Evolutionary conservation across 2,329 filamentous ascomycete species (phyloP).

Genomic region (Colletotrichum gigasporum): DNA sequence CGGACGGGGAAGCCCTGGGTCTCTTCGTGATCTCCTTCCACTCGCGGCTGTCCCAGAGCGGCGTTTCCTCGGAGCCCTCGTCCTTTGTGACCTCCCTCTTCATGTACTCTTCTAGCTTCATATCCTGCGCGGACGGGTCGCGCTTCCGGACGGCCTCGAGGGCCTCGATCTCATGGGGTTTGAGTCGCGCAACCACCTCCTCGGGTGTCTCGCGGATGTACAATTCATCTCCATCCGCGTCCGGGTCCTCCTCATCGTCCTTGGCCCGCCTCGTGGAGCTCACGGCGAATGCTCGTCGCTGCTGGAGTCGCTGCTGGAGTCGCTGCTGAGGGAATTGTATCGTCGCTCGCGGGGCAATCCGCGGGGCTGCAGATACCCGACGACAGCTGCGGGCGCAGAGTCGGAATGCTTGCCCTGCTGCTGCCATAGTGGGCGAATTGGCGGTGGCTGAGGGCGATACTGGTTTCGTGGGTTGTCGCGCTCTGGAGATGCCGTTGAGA

Average conservation of each 20-base stretch:
- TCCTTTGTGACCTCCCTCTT: slow-evolving; percentile 13
- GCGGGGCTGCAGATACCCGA: slow-evolving; percentile 35
- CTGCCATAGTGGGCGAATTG: slow-evolving; percentile 43
- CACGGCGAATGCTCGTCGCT: slow-evolving; percentile 41
- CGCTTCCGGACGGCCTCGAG: slow-evolving; percentile 43
- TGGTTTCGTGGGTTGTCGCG: slow-evolving; percentile 18
- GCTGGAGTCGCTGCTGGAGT: too few species aligned
- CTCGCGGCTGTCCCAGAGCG: slow-evolving; percentile 29
- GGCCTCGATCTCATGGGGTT: slow-evolving; percentile 29
- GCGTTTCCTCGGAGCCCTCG: slow-evolving; percentile 16
- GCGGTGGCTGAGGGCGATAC: slow-evolving; percentile 10
- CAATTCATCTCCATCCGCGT: slow-evolving; percentile 6
- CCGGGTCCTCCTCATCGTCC: slow-evolving; percentile 36
- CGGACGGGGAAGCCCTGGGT: slow-evolving; percentile 44
- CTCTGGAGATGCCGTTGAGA: slow-evolving; percentile 16
- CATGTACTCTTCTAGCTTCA: slow-evolving; percentile 23
- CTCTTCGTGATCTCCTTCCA: slow-evolving; percentile 32
- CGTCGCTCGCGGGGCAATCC: slow-evolving; percentile 20
- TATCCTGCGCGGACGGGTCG: slow-evolving; percentile 35
- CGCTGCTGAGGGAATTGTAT: neutral
- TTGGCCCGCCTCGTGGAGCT: slow-evolving; percentile 39
- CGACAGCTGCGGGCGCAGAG: slow-evolving; percentile 45
- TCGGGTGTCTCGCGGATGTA: slow-evolving; percentile 14
- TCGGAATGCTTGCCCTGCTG: slow-evolving; percentile 48
- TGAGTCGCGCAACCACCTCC: slow-evolving; percentile 27